A percentile compares a stretch with the other conserved stretches of the same genome.
Evolutionary conservation across 1,139 yeast species (phyloP).

Genomic region (Yamadazyma mexicana): DNA sequence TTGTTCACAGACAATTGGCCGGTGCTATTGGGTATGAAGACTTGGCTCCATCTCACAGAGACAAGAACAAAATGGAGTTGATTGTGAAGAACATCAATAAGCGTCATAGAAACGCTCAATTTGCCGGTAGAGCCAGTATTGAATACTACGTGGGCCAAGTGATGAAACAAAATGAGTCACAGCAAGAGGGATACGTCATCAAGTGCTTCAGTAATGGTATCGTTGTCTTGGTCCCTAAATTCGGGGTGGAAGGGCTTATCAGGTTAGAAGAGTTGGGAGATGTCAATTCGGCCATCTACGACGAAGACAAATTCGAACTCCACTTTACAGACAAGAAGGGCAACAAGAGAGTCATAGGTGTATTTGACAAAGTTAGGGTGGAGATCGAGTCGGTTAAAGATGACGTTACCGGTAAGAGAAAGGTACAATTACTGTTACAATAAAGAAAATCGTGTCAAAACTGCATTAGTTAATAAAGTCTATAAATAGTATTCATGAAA

Average conservation of each 20-base stretch:
- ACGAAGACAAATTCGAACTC: slow-evolving; percentile 76
- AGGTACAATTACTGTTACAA: slow-evolving; percentile 68
- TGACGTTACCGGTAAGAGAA: slow-evolving; percentile 89
- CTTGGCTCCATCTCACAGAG: slow-evolving; percentile 78
- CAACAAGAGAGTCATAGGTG: slow-evolving; percentile 52
- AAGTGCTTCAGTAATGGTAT: slow-evolving; percentile 94
- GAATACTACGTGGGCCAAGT: slow-evolving; percentile 98
- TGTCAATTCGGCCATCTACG: slow-evolving; percentile 61
- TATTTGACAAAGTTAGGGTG: slow-evolving; percentile 85
- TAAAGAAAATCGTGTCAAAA: slow-evolving; percentile 1
- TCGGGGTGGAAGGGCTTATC: slow-evolving; percentile 93
- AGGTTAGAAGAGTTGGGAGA: slow-evolving; percentile 76
- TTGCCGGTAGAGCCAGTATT: slow-evolving; percentile 97
- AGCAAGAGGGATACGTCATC: slow-evolving; percentile 88
- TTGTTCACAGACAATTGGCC: slow-evolving; percentile 95
- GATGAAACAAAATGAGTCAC: slow-evolving; percentile 72
- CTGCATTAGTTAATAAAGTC: not conserved
- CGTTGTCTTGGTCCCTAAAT: slow-evolving; percentile 93
- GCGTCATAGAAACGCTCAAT: slow-evolving; percentile 96
- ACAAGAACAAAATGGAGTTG: slow-evolving; percentile 85
- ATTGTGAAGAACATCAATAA: slow-evolving; percentile 87
- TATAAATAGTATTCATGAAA: slow-evolving; percentile 19
- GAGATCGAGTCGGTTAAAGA: slow-evolving; percentile 80
- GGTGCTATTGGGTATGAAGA: slow-evolving; percentile 95
- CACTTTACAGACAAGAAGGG: slow-evolving; percentile 52